Evolutionary conservation across 1,284 basidiomycete species (phyloP).

Genomic region (Thelephora terrestris): DNA sequence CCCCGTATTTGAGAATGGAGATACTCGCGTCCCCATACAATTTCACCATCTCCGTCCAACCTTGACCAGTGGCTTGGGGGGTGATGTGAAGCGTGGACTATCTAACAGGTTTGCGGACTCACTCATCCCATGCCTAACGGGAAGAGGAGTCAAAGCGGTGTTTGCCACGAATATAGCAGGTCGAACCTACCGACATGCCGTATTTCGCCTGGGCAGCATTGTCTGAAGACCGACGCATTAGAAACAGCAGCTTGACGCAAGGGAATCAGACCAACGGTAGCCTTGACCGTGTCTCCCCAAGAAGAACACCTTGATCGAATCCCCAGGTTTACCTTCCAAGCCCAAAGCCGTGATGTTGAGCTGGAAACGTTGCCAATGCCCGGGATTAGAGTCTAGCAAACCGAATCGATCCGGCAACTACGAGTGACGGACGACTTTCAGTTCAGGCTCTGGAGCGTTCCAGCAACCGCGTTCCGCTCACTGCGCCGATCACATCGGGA

Average conservation of each 20-base stretch:
- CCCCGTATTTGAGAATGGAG: background rate
- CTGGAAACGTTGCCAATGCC: conserved; percentile 46
- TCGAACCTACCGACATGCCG: conserved; percentile 39
- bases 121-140: conserved; percentile 46
- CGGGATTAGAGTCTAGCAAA: conserved; percentile 37
- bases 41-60: conserved; percentile 57
- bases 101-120: conserved; percentile 13
- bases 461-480: conserved; percentile 8
- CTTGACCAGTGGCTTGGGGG: conserved; percentile 54
- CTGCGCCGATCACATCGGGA: conserved; percentile 17
- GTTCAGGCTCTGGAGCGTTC: background rate
- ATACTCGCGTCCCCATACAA: conserved; percentile 70
- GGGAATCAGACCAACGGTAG: conserved; percentile 35
- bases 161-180: background rate
- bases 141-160: background rate
- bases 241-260: conserved; percentile 1
- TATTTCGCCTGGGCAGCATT: conserved; percentile 69
- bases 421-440: background rate
- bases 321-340: conserved; percentile 23
- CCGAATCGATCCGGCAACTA: conserved; percentile 57
- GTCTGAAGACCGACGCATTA: conserved; percentile 31
- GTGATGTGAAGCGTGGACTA: background rate
- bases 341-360: conserved; percentile 29
- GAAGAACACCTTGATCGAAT: conserved; percentile 53
- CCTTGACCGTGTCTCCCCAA: conserved; percentile 68